These are phyloP conservation scores for Metschnikowia anglica DNA, from an alignment of 805 yeast species.

Conservation along the genomic window DNA sequence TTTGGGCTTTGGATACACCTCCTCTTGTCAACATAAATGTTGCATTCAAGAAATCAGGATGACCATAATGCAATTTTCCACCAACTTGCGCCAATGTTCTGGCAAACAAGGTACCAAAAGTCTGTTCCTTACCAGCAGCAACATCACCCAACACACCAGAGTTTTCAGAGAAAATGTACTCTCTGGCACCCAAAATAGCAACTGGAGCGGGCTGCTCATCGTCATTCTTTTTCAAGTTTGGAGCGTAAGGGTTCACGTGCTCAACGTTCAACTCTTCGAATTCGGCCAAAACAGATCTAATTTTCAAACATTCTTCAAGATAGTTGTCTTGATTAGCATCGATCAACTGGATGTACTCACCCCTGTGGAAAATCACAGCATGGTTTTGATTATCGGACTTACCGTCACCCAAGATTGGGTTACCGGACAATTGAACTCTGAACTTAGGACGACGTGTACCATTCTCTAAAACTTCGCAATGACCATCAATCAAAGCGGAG, in stretches of 20 bases:
- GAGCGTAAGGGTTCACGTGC: slow-evolving; percentile 76
- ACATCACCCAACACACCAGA: slow-evolving; percentile 80
- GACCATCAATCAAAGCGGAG: slow-evolving; percentile 62
- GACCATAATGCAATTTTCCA: slow-evolving; percentile 83
- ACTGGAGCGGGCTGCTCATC: slow-evolving; percentile 53
- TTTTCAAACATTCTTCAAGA: slow-evolving; percentile 77
- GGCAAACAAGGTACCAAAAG: slow-evolving; percentile 82
- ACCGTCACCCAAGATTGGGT: slow-evolving; percentile 84
- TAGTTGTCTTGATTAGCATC: slow-evolving; percentile 87
- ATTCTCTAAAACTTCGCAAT: slow-evolving; percentile 41
- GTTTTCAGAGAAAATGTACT: slow-evolving; percentile 79
- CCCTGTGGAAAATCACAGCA: slow-evolving; percentile 70
- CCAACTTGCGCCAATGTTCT: slow-evolving; percentile 80
- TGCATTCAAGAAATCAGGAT: slow-evolving; percentile 77
- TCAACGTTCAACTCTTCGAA: slow-evolving; percentile 64
- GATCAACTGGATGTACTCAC: slow-evolving; percentile 75
- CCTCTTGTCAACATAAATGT: slow-evolving; percentile 82
- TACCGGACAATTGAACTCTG: slow-evolving; percentile 66
- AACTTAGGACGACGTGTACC: slow-evolving; percentile 57
- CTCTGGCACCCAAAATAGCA: slow-evolving; percentile 82
- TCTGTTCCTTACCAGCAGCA: slow-evolving; percentile 87
- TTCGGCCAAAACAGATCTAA: slow-evolving; percentile 71
- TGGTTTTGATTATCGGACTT: slow-evolving; percentile 83
- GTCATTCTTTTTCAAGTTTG: slow-evolving; percentile 58
- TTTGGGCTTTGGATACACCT: slow-evolving; percentile 83